Evolutionary conservation across 768 basidiomycete species (phyloP), one percentile per base, ranked within the genome.

Genomic region (Podaxis carcinomalis): DNA sequence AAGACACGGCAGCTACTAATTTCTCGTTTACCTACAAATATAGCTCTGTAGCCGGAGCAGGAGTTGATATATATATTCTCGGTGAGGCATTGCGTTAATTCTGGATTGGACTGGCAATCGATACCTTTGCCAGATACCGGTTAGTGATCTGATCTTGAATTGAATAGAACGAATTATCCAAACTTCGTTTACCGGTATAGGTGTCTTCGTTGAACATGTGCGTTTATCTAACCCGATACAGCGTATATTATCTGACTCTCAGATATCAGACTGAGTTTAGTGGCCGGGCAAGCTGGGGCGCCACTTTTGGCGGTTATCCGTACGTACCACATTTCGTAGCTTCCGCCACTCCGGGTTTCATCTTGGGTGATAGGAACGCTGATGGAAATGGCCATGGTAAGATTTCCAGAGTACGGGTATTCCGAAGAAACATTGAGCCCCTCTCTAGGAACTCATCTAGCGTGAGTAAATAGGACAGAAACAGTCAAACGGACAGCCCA

Each of bases 1-100:
- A 63, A 62, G 56, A 64, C 61, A 32, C 46, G 56, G 50, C 32
- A 28, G 36, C 21, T 19, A 63, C 60, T 25, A 51, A 40, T n/a
- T 44, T 63, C 16, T 65, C 63, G 14, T 73, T 66, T 56, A 64
- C 64, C 27, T 68, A 68, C 53, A 63, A 46, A 21, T 68, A 65
- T 40, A 61, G 62, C 36, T 14, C 44, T 5, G 23, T 27, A 11
- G 62, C 58, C 5, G 64, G 64, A 13, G 1, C 21, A 7, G 67
- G 64, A 3, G 63, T 64, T 6, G 66, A 67, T 52, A 65, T 70
- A 28, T 68, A 67, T 39, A 47, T 65, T 32, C 39, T 68, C 37
- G 66, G 63, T 64, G 32, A 5, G 63, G 21, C n/a, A 44, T 27
- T n/a, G 11, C 42, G 27, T 19, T 13, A 28, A 21, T 27, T 27